These are phyloP conservation scores for Backusella westeae DNA, from an alignment of 192 early-diverging fungal species.

Conservation along the genomic window DNA sequence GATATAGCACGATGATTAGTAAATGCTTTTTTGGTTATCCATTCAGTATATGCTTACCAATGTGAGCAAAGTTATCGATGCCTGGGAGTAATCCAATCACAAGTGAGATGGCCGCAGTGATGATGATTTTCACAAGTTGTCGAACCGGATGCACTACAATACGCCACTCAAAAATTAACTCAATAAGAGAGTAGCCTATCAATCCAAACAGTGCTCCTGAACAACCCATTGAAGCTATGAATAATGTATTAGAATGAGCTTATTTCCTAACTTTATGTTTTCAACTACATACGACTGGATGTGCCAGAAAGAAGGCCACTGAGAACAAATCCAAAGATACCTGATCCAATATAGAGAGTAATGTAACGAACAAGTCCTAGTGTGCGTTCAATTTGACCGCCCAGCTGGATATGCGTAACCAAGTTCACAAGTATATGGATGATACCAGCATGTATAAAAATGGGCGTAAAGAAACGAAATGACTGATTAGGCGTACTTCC, in stretches of 20 bases:
- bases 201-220: constrained; percentile 67
- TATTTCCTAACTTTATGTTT: constrained; percentile 36
- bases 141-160: constrained; percentile 58
- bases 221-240: constrained; percentile 56
- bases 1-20: constrained; percentile 30
- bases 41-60: constrained; percentile 15
- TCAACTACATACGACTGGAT: not conserved
- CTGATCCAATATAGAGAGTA: constrained; percentile 61
- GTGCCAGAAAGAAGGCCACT: constrained; percentile 59
- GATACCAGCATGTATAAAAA: constrained; percentile 84
- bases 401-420: constrained; percentile 65
- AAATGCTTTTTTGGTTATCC: constrained; percentile 1
- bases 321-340: constrained; percentile 79
- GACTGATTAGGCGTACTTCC: constrained; percentile 63
- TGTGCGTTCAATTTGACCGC: constrained; percentile 71
- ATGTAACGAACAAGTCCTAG: constrained; percentile 73
- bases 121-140: constrained; percentile 65
- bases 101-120: constrained; percentile 65
- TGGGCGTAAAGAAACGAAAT: constrained; percentile 76
- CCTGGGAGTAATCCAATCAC: constrained; percentile 72
- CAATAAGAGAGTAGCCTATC: constrained; percentile 74
- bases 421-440: constrained; percentile 79
- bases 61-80: constrained; percentile 84
- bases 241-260: constrained; percentile 7
- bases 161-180: constrained; percentile 78